Conservation (phyloP, 2,329 filamentous ascomycete species). For the Calonectria crousiana region DNA sequence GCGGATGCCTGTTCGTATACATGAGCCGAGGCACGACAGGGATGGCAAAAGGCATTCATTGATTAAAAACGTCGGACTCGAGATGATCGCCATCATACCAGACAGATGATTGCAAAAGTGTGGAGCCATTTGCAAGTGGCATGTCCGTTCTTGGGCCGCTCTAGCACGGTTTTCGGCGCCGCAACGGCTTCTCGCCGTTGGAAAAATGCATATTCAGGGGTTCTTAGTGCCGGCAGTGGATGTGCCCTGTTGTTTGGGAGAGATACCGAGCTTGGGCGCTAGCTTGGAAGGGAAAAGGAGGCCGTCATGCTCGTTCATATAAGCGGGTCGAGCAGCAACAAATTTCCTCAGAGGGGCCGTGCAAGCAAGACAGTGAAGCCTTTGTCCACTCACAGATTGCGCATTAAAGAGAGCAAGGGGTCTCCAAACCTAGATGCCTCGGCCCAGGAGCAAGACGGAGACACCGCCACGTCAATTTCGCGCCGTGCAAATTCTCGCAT, state of each 20-base stretch:
- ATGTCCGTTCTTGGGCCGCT: neutral
- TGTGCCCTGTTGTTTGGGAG: neutral
- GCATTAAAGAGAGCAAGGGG: neutral
- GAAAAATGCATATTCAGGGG: neutral
- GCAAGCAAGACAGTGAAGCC: neutral
- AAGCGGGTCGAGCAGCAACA: neutral
- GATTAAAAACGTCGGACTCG: neutral
- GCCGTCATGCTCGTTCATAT: neutral
- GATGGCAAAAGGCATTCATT: neutral
- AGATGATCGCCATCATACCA: neutral
- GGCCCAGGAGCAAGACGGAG: neutral
- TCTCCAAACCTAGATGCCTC: constrained; percentile 43
- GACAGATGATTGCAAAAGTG: neutral
- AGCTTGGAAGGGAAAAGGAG: neutral
- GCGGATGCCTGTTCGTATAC: neutral
- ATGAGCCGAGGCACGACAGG: constrained; percentile 5
- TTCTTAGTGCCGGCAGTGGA: neutral
- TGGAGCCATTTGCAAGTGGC: neutral
- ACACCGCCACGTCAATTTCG: constrained; percentile 12
- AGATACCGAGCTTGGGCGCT: neutral
- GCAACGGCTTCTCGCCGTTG: neutral
- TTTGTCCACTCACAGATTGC: neutral
- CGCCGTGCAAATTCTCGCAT: constrained; percentile 1
- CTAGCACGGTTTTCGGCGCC: neutral
- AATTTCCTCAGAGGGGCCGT: constrained; percentile 7